These are phyloP conservation scores for Plenodomus biglobosus DNA, from an alignment of 2,329 filamentous ascomycete species.

Conservation along the genomic window DNA sequence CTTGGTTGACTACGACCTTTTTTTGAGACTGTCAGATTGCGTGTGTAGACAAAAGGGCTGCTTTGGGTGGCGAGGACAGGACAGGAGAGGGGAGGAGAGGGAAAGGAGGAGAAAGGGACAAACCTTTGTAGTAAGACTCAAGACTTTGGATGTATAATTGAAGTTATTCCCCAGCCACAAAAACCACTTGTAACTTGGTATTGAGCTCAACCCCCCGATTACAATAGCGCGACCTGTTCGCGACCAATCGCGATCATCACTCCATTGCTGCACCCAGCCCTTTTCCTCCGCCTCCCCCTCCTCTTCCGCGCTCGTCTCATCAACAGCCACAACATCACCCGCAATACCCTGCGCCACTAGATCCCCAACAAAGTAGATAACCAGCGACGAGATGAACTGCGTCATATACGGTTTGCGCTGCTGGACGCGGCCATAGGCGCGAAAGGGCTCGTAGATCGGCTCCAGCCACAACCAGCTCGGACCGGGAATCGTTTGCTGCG, in stretches of 20 bases:
- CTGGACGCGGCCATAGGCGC: conserved; percentile 70
- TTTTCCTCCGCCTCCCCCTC: conserved; percentile 19
- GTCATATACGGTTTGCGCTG: conserved; percentile 73
- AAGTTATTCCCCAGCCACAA: conserved; percentile 78
- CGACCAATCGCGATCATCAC: conserved; percentile 48
- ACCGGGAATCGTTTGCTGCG: conserved; percentile 44
- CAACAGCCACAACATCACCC: conserved; percentile 5
- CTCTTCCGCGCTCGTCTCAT: conserved; percentile 4
- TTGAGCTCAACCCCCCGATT: conserved; percentile 72
- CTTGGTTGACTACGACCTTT: conserved; percentile 73
- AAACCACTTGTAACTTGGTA: conserved; percentile 83
- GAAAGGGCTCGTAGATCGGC: conserved; percentile 50
- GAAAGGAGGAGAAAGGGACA: background rate
- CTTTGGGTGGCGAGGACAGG: no score
- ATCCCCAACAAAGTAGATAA: conserved; percentile 79
- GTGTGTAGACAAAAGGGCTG: no score
- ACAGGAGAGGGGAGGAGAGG: background rate
- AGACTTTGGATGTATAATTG: conserved; percentile 73
- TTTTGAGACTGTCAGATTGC: conserved; percentile 2
- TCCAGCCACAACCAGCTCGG: conserved; percentile 52
- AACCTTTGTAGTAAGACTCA: conserved; percentile 71
- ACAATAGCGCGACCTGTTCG: conserved; percentile 71
- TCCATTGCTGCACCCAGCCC: conserved; percentile 44
- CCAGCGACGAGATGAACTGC: conserved; percentile 72
- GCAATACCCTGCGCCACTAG: conserved; percentile 71